These are phyloP conservation scores for Metschnikowia lochheadii DNA, from an alignment of 805 yeast species.

Conservation along the genomic window DNA sequence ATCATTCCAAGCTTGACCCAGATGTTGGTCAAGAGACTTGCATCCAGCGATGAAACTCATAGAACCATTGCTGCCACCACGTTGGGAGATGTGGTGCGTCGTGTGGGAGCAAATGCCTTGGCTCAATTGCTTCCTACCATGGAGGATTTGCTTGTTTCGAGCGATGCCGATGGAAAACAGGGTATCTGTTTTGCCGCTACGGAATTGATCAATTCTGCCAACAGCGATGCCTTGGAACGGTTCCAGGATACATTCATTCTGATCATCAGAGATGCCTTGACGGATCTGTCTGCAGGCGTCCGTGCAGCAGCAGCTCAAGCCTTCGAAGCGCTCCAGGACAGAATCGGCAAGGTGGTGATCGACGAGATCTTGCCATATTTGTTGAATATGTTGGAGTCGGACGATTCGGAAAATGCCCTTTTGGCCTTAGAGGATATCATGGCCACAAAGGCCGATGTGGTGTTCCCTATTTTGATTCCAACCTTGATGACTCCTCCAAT, in stretches of 20 bases:
- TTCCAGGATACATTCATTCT: constrained; percentile 67
- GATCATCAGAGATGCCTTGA: constrained; percentile 73
- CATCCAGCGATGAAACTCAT: constrained; percentile 73
- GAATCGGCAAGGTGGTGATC: constrained; percentile 78
- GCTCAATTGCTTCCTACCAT: constrained; percentile 81
- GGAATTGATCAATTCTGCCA: constrained; percentile 77
- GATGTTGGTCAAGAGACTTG: constrained; percentile 76
- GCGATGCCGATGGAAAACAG: constrained; percentile 82
- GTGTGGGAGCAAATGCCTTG: constrained; percentile 88
- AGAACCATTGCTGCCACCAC: constrained; percentile 90
- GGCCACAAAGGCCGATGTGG: constrained; percentile 83
- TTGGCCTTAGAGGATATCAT: constrained; percentile 87
- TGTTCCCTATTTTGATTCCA: constrained; percentile 91
- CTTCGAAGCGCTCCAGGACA: constrained; percentile 80
- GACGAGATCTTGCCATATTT: constrained; percentile 86
- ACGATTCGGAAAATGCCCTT: constrained; percentile 68
- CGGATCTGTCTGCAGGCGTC: constrained; percentile 68
- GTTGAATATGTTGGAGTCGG: constrained; percentile 59
- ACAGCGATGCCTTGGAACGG: constrained; percentile 53
- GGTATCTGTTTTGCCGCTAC: constrained; percentile 94
- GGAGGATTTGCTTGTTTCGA: constrained; percentile 55
- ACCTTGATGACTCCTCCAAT: constrained; percentile 78
- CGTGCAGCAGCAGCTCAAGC: constrained; percentile 90
- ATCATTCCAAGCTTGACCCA: constrained; percentile 79
- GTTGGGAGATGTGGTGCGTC: constrained; percentile 87